Conservation (phyloP, 345 rosid genomes). For the Rhodamnia argentea region DNA sequence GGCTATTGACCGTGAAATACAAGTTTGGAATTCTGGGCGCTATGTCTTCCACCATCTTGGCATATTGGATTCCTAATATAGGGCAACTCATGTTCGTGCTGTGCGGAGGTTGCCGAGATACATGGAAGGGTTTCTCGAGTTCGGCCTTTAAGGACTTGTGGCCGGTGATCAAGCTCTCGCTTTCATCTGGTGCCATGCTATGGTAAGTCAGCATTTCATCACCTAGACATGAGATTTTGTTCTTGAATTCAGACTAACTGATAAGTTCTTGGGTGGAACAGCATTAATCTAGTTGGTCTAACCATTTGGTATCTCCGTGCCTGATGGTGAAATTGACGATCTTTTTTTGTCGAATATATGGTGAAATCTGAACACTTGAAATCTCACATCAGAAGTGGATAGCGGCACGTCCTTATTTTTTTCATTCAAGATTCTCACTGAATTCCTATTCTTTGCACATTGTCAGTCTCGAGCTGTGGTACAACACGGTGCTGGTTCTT, state of each 20-base stretch:
- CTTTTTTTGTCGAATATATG: background rate
- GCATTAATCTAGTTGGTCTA: background rate
- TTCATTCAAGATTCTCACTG: background rate
- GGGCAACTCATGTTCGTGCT: slow-evolving; percentile 57
- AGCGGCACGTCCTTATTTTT: background rate
- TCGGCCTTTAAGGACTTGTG: slow-evolving; percentile 61
- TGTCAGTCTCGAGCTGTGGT: slow-evolving; percentile 72
- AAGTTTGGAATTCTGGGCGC: slow-evolving; percentile 60
- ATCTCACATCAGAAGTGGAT: background rate
- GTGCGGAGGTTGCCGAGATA: slow-evolving; percentile 58
- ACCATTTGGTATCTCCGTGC: background rate
- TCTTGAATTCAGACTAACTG: background rate
- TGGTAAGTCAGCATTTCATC: slow-evolving; percentile 34
- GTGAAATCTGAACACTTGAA: background rate
- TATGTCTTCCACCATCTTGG: slow-evolving; percentile 44
- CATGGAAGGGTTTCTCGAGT: slow-evolving; percentile 70
- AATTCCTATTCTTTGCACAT: background rate
- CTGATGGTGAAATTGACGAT: background rate
- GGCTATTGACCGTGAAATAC: slow-evolving; percentile 48
- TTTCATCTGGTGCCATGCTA: slow-evolving; percentile 77
- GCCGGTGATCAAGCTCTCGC: slow-evolving; percentile 58
- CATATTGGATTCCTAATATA: slow-evolving; percentile 74
- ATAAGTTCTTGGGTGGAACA: background rate
- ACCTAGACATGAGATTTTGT: too few species aligned
- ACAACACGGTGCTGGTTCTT: slow-evolving; percentile 66